Evolutionary conservation across 163 green algal genomes (phyloP).

Genomic region (Prototheca stagnorum): DNA sequence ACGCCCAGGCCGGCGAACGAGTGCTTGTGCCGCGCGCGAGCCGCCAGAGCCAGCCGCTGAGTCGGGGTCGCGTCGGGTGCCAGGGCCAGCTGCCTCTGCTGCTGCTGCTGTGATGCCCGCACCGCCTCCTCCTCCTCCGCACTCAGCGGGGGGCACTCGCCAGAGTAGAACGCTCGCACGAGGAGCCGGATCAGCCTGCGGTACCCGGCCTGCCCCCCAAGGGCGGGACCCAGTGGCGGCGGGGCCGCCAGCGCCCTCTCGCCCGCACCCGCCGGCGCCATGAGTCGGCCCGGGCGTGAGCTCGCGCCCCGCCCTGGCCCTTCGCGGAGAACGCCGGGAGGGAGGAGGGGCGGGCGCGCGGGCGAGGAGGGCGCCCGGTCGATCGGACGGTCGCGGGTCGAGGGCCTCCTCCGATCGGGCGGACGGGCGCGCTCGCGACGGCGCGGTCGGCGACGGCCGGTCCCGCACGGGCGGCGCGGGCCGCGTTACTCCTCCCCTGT

Average conservation of each 20-base stretch:
- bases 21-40: background rate
- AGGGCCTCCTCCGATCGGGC: too few species aligned
- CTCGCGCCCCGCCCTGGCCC: too few species aligned
- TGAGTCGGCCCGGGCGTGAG: background rate
- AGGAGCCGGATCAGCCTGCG: constrained; percentile 18
- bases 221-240: background rate
- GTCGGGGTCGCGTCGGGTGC: background rate
- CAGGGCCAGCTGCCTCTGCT: background rate
- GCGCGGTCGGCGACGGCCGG: too few species aligned
- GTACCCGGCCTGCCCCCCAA: constrained; percentile 12
- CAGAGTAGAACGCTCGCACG: constrained; percentile 20
- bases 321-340: background rate
- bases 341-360: background rate
- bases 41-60: background rate
- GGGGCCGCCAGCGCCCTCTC: too few species aligned
- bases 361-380: background rate
- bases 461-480: too few species aligned
- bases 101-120: background rate
- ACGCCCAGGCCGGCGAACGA: constrained; percentile 19
- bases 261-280: background rate
- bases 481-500: too few species aligned
- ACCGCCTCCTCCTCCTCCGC: constrained; percentile 3
- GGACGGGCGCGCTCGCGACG: too few species aligned
- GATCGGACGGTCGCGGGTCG: too few species aligned
- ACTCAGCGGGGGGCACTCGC: constrained; percentile 21